phyloP scores from a whole-genome alignment of 1,139 yeast genomes.

The Lodderomyces beijingensis region DNA sequence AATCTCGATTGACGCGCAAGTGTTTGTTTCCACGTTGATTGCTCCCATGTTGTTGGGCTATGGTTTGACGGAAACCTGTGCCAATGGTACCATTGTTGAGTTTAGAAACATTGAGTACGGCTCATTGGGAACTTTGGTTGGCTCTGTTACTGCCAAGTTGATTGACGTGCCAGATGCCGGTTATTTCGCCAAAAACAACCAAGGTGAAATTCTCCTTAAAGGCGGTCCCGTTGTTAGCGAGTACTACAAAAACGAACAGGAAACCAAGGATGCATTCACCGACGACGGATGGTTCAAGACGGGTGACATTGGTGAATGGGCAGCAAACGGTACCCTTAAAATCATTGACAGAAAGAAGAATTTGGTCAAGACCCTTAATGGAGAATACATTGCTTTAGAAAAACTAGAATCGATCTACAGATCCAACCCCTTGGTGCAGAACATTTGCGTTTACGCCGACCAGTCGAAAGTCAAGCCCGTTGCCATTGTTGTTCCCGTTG shows the following conservation, averaged over 20 bases:
- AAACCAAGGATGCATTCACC: constrained; percentile 73
- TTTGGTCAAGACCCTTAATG: constrained; percentile 90
- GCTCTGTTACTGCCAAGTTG: constrained; percentile 81
- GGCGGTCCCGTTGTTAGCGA: constrained; percentile 73
- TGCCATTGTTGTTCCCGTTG: constrained; percentile 85
- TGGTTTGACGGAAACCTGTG: constrained; percentile 95
- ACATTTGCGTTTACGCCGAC: constrained; percentile 93
- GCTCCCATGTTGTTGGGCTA: constrained; percentile 94
- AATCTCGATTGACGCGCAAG: constrained; percentile 79
- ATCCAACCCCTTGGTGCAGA: constrained; percentile 69
- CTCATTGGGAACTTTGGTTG: constrained; percentile 77
- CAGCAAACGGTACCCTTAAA: constrained; percentile 69
- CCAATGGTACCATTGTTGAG: constrained; percentile 72
- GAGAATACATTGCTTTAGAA: constrained; percentile 97
- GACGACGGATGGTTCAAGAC: constrained; percentile 93
- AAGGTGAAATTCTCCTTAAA: constrained; percentile 84
- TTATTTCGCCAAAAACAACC: constrained; percentile 82
- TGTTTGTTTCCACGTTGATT: constrained; percentile 68
- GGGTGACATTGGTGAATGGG: constrained; percentile 97
- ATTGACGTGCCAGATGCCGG: constrained; percentile 92
- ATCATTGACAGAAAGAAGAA: constrained; percentile 95
- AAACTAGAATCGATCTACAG: constrained; percentile 85
- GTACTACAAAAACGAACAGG: constrained; percentile 80
- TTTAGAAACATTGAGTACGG: constrained; percentile 65
- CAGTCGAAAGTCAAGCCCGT: constrained; percentile 81